Conservation (phyloP, 73 alveolate genomes). For the Paramecium bursaria region DNA sequence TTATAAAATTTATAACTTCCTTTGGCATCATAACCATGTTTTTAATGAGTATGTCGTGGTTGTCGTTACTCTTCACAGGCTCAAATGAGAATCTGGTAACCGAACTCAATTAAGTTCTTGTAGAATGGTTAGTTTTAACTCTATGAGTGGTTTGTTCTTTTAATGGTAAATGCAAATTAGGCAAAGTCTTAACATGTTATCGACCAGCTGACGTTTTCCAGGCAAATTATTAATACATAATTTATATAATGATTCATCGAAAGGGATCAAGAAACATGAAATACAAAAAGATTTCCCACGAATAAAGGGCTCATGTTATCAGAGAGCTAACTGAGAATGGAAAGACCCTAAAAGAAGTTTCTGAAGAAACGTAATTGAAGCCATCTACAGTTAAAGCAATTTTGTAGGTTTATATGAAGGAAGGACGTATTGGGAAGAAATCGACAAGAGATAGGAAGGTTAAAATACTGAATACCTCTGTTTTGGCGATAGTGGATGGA, state of each 20-base stretch:
- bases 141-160: too few species aligned
- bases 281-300: constrained; percentile 29
- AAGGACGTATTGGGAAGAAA: constrained; percentile 70
- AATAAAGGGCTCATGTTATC: constrained; percentile 15
- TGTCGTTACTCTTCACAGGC: too few species aligned
- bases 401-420: constrained; percentile 59
- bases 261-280: constrained; percentile 61
- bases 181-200: too few species aligned
- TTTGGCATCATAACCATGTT: too few species aligned
- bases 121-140: too few species aligned
- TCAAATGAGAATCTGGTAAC: too few species aligned
- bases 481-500: constrained; percentile 34
- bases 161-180: too few species aligned
- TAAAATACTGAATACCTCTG: constrained; percentile 39
- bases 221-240: too few species aligned
- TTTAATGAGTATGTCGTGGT: too few species aligned
- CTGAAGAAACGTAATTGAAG: constrained; percentile 64
- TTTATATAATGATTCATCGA: too few species aligned
- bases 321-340: constrained; percentile 55
- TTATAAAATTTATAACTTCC: constrained; percentile 35
- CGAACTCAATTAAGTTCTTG: too few species aligned
- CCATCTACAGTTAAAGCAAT: constrained; percentile 69
- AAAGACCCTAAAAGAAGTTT: constrained; percentile 64
- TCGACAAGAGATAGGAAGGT: constrained; percentile 63
- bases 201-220: too few species aligned